Evolutionary conservation across 202 grass and related monocot species (phyloP).

Genomic region (Zoysia matrella): DNA sequence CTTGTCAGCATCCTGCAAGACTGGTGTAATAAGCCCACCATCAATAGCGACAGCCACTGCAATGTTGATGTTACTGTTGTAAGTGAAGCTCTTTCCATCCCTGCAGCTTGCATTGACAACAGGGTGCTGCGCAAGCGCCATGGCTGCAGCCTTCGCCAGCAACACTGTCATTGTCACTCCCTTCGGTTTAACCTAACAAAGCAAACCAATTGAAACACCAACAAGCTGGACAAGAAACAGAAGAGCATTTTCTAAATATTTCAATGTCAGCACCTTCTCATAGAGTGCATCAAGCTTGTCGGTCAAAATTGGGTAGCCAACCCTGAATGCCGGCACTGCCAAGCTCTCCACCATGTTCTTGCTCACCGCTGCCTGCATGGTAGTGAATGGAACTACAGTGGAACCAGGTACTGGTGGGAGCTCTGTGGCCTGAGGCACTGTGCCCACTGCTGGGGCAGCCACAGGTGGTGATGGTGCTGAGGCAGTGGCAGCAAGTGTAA

Average conservation of each 20-base stretch:
- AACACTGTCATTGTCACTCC: slow-evolving; percentile 96
- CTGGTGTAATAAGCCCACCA: slow-evolving; percentile 91
- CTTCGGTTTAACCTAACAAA: slow-evolving; percentile 81
- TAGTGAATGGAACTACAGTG: slow-evolving; percentile 81
- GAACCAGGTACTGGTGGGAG: slow-evolving; percentile 68
- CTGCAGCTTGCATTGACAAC: slow-evolving; percentile 87
- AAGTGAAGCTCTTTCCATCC: slow-evolving; percentile 95
- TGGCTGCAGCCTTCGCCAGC: slow-evolving; percentile 77
- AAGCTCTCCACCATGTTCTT: slow-evolving; percentile 99
- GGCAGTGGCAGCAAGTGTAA: slow-evolving; percentile 44
- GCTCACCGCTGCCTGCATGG: slow-evolving; percentile 84
- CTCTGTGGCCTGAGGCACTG: slow-evolving; percentile 42
- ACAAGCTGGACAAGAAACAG: neutral
- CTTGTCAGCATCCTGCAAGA: slow-evolving; percentile 98
- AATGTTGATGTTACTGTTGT: slow-evolving; percentile 90
- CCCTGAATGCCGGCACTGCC: slow-evolving; percentile 76
- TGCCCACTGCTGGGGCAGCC: slow-evolving; percentile 26
- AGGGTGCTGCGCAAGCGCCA: slow-evolving; percentile 89
- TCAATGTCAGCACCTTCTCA: slow-evolving; percentile 68
- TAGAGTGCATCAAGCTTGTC: slow-evolving; percentile 81
- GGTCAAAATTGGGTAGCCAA: slow-evolving; percentile 81
- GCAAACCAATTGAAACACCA: slow-evolving; percentile 24
- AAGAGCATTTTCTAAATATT: neutral
- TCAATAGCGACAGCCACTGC: slow-evolving; percentile 96
- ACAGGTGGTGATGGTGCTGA: slow-evolving; percentile 13